Percentiles rank a stretch among this genome's conserved stretches.
phyloP scores from a whole-genome alignment of 1,284 basidiomycete species.

The Cryptococcus floricola region DNA sequence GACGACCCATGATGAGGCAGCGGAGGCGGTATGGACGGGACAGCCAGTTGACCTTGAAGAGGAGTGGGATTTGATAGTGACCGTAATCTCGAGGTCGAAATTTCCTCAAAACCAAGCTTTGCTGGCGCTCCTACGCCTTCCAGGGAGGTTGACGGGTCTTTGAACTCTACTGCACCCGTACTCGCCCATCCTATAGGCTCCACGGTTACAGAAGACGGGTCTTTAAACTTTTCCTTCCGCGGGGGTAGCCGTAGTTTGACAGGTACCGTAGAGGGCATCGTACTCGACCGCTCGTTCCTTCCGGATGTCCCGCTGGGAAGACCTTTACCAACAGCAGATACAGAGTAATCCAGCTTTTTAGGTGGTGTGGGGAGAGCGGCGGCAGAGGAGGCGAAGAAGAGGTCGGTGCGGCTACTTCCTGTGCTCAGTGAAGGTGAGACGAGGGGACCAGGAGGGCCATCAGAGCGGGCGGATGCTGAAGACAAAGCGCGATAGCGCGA shows the following conservation, averaged over 20 bases:
- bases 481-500: too few relatives aligned
- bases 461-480: too few relatives aligned
- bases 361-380: not conserved
- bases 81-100: slow-evolving; percentile 8
- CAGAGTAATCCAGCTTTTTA: not conserved
- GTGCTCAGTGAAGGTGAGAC: slow-evolving; percentile 32
- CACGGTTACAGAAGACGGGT: too few relatives aligned
- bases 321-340: slow-evolving; percentile 14
- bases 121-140: too few relatives aligned
- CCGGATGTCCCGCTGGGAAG: slow-evolving; percentile 4
- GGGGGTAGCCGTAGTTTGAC: not conserved
- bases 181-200: not conserved
- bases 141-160: not conserved
- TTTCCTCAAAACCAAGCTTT: slow-evolving; percentile 10
- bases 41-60: not conserved
- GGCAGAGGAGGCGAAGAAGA: slow-evolving; percentile 33
- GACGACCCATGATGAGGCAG: slow-evolving; percentile 3
- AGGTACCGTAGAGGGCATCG: slow-evolving; percentile 5
- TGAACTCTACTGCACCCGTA: not conserved
- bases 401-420: slow-evolving; percentile 34
- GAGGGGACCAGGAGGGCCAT: not conserved
- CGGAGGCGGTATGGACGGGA: not conserved
- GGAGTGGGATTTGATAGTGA: slow-evolving; percentile 11
- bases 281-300: slow-evolving; percentile 15
- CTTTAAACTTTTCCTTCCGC: not conserved